Conservation (phyloP, 2,329 filamentous ascomycete genomes). For the Penicillium aurantiogriseum region DNA sequence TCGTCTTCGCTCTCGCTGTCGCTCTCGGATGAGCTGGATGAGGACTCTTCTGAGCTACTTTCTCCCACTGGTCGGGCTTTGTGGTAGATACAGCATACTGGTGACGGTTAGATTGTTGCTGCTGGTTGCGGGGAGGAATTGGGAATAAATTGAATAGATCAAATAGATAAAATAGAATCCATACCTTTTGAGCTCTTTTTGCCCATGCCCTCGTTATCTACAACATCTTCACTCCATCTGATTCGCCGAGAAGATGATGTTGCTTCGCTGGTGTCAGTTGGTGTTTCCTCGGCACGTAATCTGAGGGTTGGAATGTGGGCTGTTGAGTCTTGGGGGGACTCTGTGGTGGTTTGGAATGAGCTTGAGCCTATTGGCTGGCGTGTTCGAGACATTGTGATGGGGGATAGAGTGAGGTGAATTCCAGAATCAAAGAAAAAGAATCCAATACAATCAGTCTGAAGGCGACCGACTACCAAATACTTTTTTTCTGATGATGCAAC, state of each 20-base stretch:
- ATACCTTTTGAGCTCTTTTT: conserved; percentile 92
- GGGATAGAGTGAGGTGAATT: neutral
- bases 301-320: conserved; percentile 32
- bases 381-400: conserved; percentile 40
- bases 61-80: conserved; percentile 78
- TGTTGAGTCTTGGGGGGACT: conserved; percentile 19
- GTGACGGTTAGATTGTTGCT: neutral
- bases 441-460: neutral
- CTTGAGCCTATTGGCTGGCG: conserved; percentile 30
- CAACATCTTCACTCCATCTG: conserved; percentile 86
- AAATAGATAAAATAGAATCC: conserved; percentile 11
- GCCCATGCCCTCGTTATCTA: conserved; percentile 93
- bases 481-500: conserved; percentile 16
- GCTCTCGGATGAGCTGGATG: conserved; percentile 54
- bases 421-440: neutral
- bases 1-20: conserved; percentile 44
- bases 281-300: conserved; percentile 28
- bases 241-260: conserved; percentile 60
- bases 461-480: neutral
- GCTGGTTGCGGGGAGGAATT: neutral
- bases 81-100: conserved; percentile 99
- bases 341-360: conserved; percentile 29
- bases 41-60: conserved; percentile 60
- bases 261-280: conserved; percentile 10
- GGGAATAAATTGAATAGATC: neutral